These are phyloP conservation scores for Aspergillus sp. DNA, from an alignment of 2,329 filamentous ascomycete genomes.

Conservation along the genomic window DNA sequence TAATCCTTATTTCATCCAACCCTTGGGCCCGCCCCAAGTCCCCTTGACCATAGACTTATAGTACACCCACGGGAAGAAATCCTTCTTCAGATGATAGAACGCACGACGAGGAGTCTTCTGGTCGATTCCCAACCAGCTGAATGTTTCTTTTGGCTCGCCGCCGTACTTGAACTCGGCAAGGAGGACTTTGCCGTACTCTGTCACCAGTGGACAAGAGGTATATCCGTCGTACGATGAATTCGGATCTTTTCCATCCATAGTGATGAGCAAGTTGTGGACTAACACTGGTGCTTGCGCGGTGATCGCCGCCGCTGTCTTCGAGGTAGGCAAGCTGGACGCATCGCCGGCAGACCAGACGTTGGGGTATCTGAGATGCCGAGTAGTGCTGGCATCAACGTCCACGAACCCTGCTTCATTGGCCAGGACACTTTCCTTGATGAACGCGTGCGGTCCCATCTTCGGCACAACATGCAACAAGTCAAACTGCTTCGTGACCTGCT, in stretches of 20 bases:
- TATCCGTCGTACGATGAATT: slow-evolving; percentile 54
- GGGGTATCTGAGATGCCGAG: slow-evolving; percentile 53
- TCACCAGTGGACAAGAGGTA: slow-evolving; percentile 55
- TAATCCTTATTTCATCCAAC: slow-evolving; percentile 33
- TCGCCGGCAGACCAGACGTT: slow-evolving; percentile 63
- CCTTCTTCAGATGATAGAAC: slow-evolving; percentile 65
- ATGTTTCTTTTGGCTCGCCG: slow-evolving; percentile 63
- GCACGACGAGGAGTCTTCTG: slow-evolving; percentile 55
- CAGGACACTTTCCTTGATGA: slow-evolving; percentile 53
- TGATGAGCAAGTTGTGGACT: slow-evolving; percentile 48
- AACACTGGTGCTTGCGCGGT: slow-evolving; percentile 53
- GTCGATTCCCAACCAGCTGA: slow-evolving; percentile 56
- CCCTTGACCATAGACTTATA: slow-evolving; percentile 61
- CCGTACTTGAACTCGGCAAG: slow-evolving; percentile 67
- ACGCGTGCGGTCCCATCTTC: slow-evolving; percentile 59
- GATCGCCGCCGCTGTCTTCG: slow-evolving; percentile 56
- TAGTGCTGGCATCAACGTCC: slow-evolving; percentile 56
- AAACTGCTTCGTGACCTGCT: slow-evolving; percentile 50
- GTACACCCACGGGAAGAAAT: slow-evolving; percentile 69
- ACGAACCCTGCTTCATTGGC: slow-evolving; percentile 58
- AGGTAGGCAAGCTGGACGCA: slow-evolving; percentile 59
- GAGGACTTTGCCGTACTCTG: slow-evolving; percentile 61
- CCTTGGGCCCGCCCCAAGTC: slow-evolving; percentile 61
- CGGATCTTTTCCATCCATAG: slow-evolving; percentile 47
- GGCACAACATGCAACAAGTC: slow-evolving; percentile 59